These are phyloP conservation scores for Suillus spraguei DNA, from an alignment of 768 basidiomycete genomes.

Conservation along the genomic window DNA sequence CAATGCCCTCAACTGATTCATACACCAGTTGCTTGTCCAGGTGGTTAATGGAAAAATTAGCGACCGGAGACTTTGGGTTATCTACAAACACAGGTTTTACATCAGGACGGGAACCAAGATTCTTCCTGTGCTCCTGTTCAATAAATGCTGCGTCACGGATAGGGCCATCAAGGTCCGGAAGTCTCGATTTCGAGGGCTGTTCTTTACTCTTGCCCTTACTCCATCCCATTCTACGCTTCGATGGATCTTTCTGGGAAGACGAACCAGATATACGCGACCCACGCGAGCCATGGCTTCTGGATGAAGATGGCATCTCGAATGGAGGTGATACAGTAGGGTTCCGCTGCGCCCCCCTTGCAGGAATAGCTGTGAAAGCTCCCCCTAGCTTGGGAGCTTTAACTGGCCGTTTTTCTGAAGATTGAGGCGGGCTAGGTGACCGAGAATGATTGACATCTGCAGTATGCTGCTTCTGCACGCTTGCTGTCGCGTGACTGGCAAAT, in stretches of 20 bases:
- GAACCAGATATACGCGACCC: conserved; percentile 7
- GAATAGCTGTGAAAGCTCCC: conserved; percentile 4
- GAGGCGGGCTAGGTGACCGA: conserved; percentile 9
- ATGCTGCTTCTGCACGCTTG: conserved; percentile 19
- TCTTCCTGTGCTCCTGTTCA: conserved; percentile 25
- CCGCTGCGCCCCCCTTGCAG: conserved; percentile 17
- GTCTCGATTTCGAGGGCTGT: not conserved
- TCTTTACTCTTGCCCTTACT: conserved; percentile 8
- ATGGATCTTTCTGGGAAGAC: conserved; percentile 8
- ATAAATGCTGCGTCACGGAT: conserved; percentile 41
- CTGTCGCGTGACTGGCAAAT: conserved; percentile 43
- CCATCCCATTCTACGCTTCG: conserved; percentile 4
- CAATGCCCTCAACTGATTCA: conserved; percentile 27
- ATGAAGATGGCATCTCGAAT: conserved; percentile 32
- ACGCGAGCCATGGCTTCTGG: conserved; percentile 20
- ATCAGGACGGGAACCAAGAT: conserved; percentile 10
- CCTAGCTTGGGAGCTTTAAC: conserved; percentile 19
- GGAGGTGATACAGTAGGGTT: conserved; percentile 20
- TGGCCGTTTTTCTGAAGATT: conserved; percentile 17
- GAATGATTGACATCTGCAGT: conserved; percentile 28
- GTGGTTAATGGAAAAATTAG: conserved; percentile 38
- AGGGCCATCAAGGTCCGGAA: conserved; percentile 31
- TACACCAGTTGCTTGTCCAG: conserved; percentile 30
- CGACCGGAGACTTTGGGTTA: conserved; percentile 56
- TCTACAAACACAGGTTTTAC: conserved; percentile 35